Base-by-base conservation (phyloP, 1,139 yeast species). In the Pichia terricola region DNA sequence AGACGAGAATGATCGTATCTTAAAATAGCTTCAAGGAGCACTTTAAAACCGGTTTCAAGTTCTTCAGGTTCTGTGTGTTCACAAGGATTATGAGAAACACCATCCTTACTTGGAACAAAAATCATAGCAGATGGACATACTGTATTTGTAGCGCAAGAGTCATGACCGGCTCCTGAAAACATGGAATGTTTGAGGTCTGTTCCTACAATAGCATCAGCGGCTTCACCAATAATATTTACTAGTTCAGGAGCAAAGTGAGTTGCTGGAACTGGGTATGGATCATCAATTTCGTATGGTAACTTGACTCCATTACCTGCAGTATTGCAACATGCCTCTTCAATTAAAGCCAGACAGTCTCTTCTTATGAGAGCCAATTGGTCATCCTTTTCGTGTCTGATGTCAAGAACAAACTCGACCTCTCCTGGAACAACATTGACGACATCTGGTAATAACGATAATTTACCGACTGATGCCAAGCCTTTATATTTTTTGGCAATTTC, bases 161-260 rank as follows among this genome's bases (percentile, higher is more conserved):
- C 89, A 55, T 81, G 88, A 25, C 85, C 87, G 4, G 87, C 86
- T 34, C 88, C 88, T 53, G 82, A 75, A 39, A 73, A 70, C 42
- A 81, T 75, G 34, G 65, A 69, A 45, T 68, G 62, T 31, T 67
- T 63, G 26, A 69, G 58, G 3, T 64, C 66, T 31, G 62, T 60
- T 4, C 77, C 77, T 47, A 71, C 75, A 30, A 75, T 57, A 36
- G 69, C 75, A 27, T 58, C 50, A 0, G 86, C 79, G 16, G 81
- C 66, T 32, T 69, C 66, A 39, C 66, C 61, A 16, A 81, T 79
- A 49, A 79, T 69, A 3, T 64, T 59, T 43, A 77, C 67, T 54
- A 80, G 70, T 4, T 65, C 64, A 11, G 68, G 56, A 53, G 78
- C 65, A 60, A 81, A 81, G 41, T 72, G 67, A 9, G 79, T 73